Evolutionary conservation across 139 green algal genomes (phyloP), one percentile per base, ranked within the genome.

Genomic region (Edaphochlamys debaryana): DNA sequence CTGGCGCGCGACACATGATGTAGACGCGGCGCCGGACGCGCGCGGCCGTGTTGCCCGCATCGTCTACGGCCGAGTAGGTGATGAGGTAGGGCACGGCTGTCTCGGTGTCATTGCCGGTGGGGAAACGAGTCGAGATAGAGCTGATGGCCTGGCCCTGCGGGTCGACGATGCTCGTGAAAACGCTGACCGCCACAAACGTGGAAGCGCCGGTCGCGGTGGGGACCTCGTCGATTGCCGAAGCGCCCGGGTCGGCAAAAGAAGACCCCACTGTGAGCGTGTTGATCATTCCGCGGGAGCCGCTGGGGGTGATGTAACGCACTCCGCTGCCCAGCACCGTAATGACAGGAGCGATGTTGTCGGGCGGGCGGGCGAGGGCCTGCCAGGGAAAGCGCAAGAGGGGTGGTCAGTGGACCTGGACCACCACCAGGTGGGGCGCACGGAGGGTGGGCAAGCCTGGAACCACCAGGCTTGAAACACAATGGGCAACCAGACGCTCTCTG

Each of bases 61-160:
- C 32, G 54, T 79, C 72, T 4, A 40, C 34, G 45, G 52, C 74
- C 0, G 20, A 7, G 74, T 80, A 80, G 19, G 58, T 58, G 6
- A 80, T 36, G 29, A 80, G 37, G 58, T 70, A 80, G 3, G 74
- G 74, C 34, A 58, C 9, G 22, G 7, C 20, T 3, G 29, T 50
- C 8, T 34, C 15, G 23, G 71, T 79, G 36, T 79, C 71, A 52
- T 79, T 79, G 52, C 71, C 71, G 40, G 71, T 7, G 36, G 50
- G 37, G 7, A 6, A 54, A 13, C 11, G 45, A 54, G 69, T 66
- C 32, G n/a, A 48, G 27, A 67, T 37, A 4, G 23, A 50, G 25
- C 23, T 3, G 8, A 79, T 36, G 2, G 0, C 25, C 2, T 37
- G n/a, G 36, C 71, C 71, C 6, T 13, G 6, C 5, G 71, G 71